Conservation (phyloP, 257 asterid genomes). For the Petunia secreta region DNA sequence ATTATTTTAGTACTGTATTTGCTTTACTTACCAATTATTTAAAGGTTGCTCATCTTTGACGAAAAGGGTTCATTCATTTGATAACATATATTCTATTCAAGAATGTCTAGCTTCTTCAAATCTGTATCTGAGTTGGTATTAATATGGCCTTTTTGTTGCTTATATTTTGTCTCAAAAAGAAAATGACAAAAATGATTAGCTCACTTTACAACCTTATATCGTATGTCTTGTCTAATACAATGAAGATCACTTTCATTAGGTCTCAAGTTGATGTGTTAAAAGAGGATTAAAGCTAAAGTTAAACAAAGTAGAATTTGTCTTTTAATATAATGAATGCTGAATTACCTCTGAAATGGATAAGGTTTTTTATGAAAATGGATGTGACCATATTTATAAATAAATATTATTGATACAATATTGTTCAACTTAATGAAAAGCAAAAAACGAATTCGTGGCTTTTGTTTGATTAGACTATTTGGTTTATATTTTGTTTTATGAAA, state of each 20-base stretch:
- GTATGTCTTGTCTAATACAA: neutral
- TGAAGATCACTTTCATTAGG: neutral
- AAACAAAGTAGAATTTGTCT: too few species aligned
- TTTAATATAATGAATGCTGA: too few species aligned
- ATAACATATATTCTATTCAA: conserved; percentile 7
- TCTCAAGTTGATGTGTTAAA: neutral
- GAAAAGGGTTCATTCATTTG: conserved; percentile 9
- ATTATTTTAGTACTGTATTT: neutral
- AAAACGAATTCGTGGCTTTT: too few species aligned
- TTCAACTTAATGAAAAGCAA: too few species aligned
- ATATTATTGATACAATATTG: too few species aligned
- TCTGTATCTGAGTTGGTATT: neutral
- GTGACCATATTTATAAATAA: too few species aligned
- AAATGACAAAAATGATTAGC: neutral
- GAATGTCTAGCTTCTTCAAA: neutral
- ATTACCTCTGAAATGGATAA: too few species aligned
- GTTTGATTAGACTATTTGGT: too few species aligned
- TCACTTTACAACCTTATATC: neutral
- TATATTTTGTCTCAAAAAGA: neutral
- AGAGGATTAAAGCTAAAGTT: too few species aligned
- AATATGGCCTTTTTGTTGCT: conserved; percentile 2
- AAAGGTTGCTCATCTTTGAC: neutral
- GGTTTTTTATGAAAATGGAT: too few species aligned
- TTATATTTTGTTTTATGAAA: too few species aligned
- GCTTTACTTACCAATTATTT: conserved; percentile 10